phyloP scores from a whole-genome alignment of 2,329 filamentous ascomycete genomes.

The Fusarium brachygibbosum region DNA sequence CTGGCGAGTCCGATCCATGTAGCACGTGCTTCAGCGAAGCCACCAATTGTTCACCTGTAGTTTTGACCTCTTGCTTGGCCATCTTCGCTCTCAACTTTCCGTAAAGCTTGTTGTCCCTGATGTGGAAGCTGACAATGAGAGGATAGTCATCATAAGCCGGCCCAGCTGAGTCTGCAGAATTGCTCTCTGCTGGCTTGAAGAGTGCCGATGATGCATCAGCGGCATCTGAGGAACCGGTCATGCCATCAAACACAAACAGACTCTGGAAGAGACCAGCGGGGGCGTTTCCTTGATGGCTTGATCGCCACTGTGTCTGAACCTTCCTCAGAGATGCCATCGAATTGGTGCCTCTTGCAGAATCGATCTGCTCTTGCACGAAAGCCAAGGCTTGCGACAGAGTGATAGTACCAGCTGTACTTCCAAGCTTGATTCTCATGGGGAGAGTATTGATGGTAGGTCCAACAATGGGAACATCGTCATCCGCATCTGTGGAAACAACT shows the following conservation, averaged over 20 bases:
- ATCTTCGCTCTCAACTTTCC: conserved; percentile 28
- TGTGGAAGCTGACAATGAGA: conserved; percentile 28
- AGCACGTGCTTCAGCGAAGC: background rate
- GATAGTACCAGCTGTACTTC: accelerated
- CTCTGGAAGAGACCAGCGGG: conserved; percentile 23
- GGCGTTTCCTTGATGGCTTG: accelerated
- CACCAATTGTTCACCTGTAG: background rate
- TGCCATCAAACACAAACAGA: conserved; percentile 29
- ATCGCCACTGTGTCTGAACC: conserved; percentile 26
- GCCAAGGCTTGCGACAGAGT: background rate
- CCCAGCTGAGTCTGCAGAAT: background rate
- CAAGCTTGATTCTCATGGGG: conserved; percentile 3
- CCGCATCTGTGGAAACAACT: background rate
- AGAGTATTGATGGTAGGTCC: conserved; percentile 28
- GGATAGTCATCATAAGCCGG: conserved; percentile 29
- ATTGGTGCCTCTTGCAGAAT: conserved; percentile 11
- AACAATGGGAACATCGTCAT: background rate
- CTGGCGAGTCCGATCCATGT: background rate
- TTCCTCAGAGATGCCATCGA: conserved; percentile 29
- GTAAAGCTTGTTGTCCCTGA: conserved; percentile 6
- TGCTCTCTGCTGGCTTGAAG: background rate
- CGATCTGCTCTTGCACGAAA: conserved; percentile 1
- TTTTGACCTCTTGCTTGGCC: background rate
- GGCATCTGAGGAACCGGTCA: background rate
- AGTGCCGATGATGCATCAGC: background rate